phyloP scores from a whole-genome alignment of 805 yeast species.

The Blastobotrys peoriensis region DNA sequence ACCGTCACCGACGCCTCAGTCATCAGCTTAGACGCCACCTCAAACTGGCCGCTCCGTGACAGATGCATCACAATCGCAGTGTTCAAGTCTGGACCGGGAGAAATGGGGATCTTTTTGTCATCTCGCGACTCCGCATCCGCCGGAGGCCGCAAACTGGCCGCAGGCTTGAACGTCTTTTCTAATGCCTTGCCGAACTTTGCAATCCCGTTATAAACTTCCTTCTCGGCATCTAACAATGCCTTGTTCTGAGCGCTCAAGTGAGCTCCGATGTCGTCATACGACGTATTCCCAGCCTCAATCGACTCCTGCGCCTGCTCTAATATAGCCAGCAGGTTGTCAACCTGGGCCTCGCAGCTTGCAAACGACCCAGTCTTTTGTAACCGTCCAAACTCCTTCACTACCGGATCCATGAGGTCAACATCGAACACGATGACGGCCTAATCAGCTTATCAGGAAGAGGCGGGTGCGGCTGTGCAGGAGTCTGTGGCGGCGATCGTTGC shows the following conservation, averaged over 20 bases:
- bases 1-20: conserved; percentile 29
- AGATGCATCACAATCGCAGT: conserved; percentile 43
- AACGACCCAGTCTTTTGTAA: conserved; percentile 28
- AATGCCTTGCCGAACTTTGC: conserved; percentile 29
- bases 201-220: conserved; percentile 24
- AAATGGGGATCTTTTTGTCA: conserved; percentile 9
- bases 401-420: conserved; percentile 26
- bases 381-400: conserved; percentile 29
- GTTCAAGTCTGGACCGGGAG: conserved; percentile 27
- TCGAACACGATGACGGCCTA: neutral
- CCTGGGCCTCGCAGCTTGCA: conserved; percentile 27
- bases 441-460: neutral
- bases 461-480: no score
- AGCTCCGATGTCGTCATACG: conserved; percentile 14
- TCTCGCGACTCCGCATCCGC: conserved; percentile 2
- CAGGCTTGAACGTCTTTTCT: conserved; percentile 23
- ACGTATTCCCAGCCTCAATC: conserved; percentile 4
- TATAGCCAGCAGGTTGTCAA: conserved; percentile 25
- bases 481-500: no score
- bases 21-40: conserved; percentile 29
- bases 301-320: conserved; percentile 23
- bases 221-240: conserved; percentile 23
- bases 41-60: conserved; percentile 42
- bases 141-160: conserved; percentile 3
- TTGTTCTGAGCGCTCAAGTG: conserved; percentile 12